phyloP scores from a whole-genome alignment of 306 rosid genomes.

The Citrullus colocynthis region DNA sequence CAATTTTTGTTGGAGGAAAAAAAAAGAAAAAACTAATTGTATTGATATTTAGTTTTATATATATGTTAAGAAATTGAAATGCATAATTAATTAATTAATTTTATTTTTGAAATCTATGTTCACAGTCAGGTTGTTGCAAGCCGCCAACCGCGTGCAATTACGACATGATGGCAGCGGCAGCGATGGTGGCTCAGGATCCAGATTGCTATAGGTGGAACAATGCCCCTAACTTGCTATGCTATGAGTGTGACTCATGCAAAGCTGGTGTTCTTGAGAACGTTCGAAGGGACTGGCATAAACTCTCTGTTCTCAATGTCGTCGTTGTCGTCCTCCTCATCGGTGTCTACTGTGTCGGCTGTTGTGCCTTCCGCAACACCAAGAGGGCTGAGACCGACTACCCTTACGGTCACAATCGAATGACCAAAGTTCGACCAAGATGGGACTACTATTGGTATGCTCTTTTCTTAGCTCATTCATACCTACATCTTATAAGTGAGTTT shows the following conservation, averaged over 20 bases:
- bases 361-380: conserved; percentile 71
- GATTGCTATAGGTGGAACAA: conserved; percentile 87
- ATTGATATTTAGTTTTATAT: too few relatives aligned
- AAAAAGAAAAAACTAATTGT: too few relatives aligned
- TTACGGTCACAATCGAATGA: conserved; percentile 60
- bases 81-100: too few relatives aligned
- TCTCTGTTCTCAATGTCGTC: conserved; percentile 65
- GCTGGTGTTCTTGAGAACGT: conserved; percentile 78
- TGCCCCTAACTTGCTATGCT: conserved; percentile 51
- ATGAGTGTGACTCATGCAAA: conserved; percentile 92
- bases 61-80: too few relatives aligned
- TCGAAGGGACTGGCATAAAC: conserved; percentile 73
- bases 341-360: conserved; percentile 70
- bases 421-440: conserved; percentile 81
- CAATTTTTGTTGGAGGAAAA: too few relatives aligned
- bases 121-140: conserved; percentile 90
- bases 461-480: neutral
- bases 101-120: neutral
- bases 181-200: conserved; percentile 37
- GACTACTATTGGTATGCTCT: conserved; percentile 55
- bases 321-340: conserved; percentile 64
- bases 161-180: conserved; percentile 18
- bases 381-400: conserved; percentile 76
- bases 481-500: too few relatives aligned
- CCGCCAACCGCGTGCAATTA: conserved; percentile 73